Base-by-base conservation (phyloP, 2,329 filamentous ascomycete species). In the Scedosporium apiospermum region DNA sequence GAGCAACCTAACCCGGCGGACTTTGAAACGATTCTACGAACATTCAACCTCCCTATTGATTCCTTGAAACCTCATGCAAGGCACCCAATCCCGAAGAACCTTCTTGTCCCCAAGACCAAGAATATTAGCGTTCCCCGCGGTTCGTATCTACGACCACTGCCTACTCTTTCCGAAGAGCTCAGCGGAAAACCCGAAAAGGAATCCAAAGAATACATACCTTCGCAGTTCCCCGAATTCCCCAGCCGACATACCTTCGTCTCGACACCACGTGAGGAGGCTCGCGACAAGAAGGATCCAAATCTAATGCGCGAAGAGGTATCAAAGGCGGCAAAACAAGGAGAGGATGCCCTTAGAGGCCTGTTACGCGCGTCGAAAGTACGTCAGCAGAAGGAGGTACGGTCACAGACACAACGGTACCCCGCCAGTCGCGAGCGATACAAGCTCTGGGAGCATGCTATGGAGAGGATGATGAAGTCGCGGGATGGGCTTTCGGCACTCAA, bases 201-300 rank as follows among this genome's bases (percentile, higher is more conserved):
- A 7, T 71, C 76, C 12, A 82, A 81, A 67, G 63, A 71, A 26
- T 86, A 84, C 71, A 86, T 88, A 10, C 85, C 85, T 0, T 72
- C 74, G 42, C 77, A 78, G 0, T 86, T 88, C 60, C 85, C 85
- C 0, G 77, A 80, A 9, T 88, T 88, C 64, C 85, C 85, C 0
- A 86, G 84, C 69, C 82, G 82, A 57, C 84, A 88, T 67, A 88
- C 85, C 3, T 88, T 87, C 72, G 81, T 79, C 46, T 83, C 81
- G 68, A 88, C 85, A 0, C 80, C 81, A 1, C 78, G 80, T 41
- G 76, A 81, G 18, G 65, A 66, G 51, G 58, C 63, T 57, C 59
- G 41, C 9, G 76, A 81, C 64, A 75, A 73, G 49, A 75, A 73
- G 18, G 81, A 86, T 63, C 78, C 82, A 0, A 80, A 84, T 67